Evolutionary conservation across 495 filamentous ascomycete genomes (phyloP).

Genomic region (Aspergillus baeticus): DNA sequence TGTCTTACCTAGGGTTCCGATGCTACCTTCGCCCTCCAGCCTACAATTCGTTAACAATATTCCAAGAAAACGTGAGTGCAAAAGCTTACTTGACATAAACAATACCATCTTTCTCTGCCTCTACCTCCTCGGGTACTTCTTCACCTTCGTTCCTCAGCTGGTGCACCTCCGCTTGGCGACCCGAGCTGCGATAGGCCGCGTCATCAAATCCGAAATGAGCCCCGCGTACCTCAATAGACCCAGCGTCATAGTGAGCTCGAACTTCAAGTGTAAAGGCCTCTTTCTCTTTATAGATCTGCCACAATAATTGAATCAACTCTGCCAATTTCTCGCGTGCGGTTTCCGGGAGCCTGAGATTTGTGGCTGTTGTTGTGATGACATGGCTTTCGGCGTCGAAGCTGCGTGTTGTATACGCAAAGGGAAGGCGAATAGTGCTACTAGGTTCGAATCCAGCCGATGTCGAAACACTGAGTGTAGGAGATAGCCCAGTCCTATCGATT

Average conservation of each 20-base stretch:
- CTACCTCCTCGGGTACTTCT: constrained; percentile 58
- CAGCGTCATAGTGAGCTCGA: constrained; percentile 37
- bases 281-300: constrained; percentile 61
- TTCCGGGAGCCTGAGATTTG: constrained; percentile 51
- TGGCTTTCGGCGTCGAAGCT: constrained; percentile 29
- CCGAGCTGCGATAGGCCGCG: constrained; percentile 65
- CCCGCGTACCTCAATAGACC: constrained; percentile 45
- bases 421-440: constrained; percentile 50
- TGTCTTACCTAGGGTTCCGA: constrained; percentile 62
- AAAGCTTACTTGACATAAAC: constrained; percentile 62
- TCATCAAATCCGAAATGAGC: constrained; percentile 73
- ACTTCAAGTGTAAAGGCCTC: constrained; percentile 65
- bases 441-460: constrained; percentile 41
- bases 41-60: constrained; percentile 25
- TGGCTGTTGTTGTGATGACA: constrained; percentile 40
- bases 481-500: constrained; percentile 61
- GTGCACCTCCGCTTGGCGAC: constrained; percentile 66
- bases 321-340: constrained; percentile 43
- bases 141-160: constrained; percentile 47
- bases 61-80: background rate
- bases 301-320: constrained; percentile 52
- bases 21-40: constrained; percentile 48
- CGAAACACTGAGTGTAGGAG: constrained; percentile 68
- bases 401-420: constrained; percentile 55
- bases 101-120: constrained; percentile 70